Evolutionary conservation across 768 basidiomycete species (phyloP).

Genomic region (Pleurotus sapidus): DNA sequence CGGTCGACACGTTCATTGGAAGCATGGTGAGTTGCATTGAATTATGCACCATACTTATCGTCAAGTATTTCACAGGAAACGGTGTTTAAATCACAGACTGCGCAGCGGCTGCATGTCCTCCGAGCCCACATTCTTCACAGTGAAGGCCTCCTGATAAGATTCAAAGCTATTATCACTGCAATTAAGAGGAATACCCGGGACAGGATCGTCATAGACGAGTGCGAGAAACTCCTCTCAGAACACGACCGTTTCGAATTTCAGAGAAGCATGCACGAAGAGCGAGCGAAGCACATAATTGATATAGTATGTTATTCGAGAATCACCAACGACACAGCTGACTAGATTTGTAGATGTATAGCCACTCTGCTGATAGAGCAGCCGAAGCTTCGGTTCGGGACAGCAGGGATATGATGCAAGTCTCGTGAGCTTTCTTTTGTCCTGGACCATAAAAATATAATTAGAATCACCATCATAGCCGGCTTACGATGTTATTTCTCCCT

Average conservation of each 20-base stretch:
- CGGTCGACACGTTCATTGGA: background rate
- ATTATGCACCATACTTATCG: background rate
- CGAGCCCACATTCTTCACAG: background rate
- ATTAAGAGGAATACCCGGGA: background rate
- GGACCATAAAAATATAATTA: background rate
- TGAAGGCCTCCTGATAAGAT: background rate
- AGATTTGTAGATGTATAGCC: background rate
- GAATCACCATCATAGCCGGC: background rate
- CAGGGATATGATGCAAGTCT: background rate
- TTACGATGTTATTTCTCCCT: background rate
- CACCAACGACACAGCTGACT: background rate
- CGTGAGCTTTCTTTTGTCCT: background rate
- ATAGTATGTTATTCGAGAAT: background rate
- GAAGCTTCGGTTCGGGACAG: background rate
- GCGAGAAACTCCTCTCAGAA: background rate
- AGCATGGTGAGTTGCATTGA: background rate
- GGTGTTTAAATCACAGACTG: background rate
- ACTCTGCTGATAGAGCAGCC: background rate
- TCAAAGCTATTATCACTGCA: background rate
- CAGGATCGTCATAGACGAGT: background rate
- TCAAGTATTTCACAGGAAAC: background rate
- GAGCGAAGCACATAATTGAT: background rate
- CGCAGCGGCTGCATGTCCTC: background rate
- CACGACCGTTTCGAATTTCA: background rate
- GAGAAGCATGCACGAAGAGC: background rate